Evolutionary conservation across 805 yeast genomes (phyloP), one percentile per base, ranked within the genome.

Genomic region (Spathaspora gorwiae): DNA sequence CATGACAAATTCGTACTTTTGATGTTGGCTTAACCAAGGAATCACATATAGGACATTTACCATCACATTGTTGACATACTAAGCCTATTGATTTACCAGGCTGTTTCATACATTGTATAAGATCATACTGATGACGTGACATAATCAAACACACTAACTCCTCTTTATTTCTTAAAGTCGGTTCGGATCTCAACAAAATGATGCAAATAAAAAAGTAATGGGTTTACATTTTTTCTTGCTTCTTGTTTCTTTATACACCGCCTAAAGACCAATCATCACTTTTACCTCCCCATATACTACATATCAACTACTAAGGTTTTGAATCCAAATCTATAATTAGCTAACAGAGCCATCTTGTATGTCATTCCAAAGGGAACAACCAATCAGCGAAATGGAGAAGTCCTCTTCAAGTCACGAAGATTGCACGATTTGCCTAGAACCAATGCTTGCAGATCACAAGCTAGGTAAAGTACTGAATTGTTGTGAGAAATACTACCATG

Each of bases 81-180:
- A 73, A 67, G 1, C 96, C 98, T 4, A 78, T 61, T 13, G 69
- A 65, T 0, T 81, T 76, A 0, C 97, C 97, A 1, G 96, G 89
- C 54, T 81, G 94, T 59, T 84, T 87, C 76, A 86, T 69, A 59
- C 98, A 90, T 69, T 84, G 81, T 2, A 86, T 78, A 26, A 90
- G 73, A 59, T 90, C 97, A 42, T 83, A 80, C 64, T 90, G 96
- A 63, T 90, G 96, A 44, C 94, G 82, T 2, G 96, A 87, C 97
- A 90, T 89, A 19, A 19, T 19, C 5, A 19, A 19, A 19, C 24
- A 19, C 24, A 3, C 24, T 19, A 19, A 19, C 24, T 19, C 24
- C 4, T 19, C 24, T 19, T 19, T 19, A 5, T 19, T 19, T 19
- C 24, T 19, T 2, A 5, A 19, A 2, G 24, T 19, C 5, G 5